Evolutionary conservation across 139 green algal species (phyloP), one percentile per base, ranked within the genome.

Genomic region (Chlamydomonas incerta): DNA sequence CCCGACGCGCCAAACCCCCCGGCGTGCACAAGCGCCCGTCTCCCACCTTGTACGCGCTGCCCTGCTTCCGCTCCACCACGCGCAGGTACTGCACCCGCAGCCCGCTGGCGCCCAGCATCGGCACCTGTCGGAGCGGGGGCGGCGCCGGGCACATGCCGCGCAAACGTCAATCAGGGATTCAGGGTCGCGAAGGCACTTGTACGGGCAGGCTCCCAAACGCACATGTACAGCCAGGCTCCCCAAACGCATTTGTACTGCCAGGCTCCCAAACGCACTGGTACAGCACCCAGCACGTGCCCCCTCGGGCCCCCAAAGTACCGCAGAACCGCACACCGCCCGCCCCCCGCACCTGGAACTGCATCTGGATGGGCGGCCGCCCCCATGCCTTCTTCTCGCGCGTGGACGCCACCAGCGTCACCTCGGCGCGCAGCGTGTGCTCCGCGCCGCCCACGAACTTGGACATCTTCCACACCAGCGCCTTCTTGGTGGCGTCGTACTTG

Each of bases 51-150:
- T 96, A 97, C 15, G 67, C 86, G 68, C 79, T 93, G 35, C 90
- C 93, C 82, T 85, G 86, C 93, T 97, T 93, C 41, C 88, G 82
- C 91, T 98, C 95, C 84, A 94, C 91, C 15, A 98, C 97, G 73
- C 97, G 97, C 28, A 99, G 91, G 90, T 98, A 99, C 63, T 95
- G 90, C 65, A 99, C 95, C 0, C 95, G 90, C 77, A 99, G 87
- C 11, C 95, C 96, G 46, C 84, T 95, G 60, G 95, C 94, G 41
- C 87, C 96, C 88, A 97, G 97, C 97, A 99, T 99, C 26, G 97
- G 97, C 46, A 99, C 93, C 93, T 98, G 8, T n/a, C n/a, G n/a
- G n/a, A n/a, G n/a, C n/a, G n/a, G n/a, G n/a, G n/a, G n/a, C n/a
- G n/a, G n/a, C n/a, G n/a, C n/a, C n/a, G n/a, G n/a, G n/a, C n/a